Conservation (phyloP, 352 stramenopile genomes). For the Pythium plurisporium region DNA sequence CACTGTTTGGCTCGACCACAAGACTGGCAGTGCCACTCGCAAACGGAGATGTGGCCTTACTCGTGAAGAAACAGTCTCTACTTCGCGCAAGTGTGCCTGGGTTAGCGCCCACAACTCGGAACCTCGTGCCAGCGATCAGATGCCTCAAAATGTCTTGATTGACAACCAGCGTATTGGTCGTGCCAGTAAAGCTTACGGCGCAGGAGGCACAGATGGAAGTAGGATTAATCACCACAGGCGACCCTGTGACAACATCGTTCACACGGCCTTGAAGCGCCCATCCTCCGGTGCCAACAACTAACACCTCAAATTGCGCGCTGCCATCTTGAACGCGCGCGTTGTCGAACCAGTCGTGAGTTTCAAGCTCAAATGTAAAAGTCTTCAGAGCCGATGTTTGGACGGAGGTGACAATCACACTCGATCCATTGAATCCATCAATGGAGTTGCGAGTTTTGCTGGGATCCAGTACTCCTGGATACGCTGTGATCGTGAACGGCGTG, state of each 20-base stretch:
- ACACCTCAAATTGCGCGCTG: slow-evolving; percentile 75
- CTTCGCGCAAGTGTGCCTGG: slow-evolving; percentile 40
- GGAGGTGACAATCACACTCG: background rate
- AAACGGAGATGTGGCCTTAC: slow-evolving; percentile 40
- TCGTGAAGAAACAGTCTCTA: slow-evolving; percentile 71
- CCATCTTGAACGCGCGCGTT: slow-evolving; percentile 90
- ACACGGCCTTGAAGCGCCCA: slow-evolving; percentile 87
- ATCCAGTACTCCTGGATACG: slow-evolving; percentile 77
- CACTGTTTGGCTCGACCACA: slow-evolving; percentile 43
- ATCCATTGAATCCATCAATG: slow-evolving; percentile 47
- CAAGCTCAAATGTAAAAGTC: slow-evolving; percentile 66
- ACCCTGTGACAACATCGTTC: slow-evolving; percentile 59
- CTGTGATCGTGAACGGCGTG: slow-evolving; percentile 54
- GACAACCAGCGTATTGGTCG: slow-evolving; percentile 43
- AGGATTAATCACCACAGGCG: slow-evolving; percentile 41
- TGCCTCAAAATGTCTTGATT: slow-evolving; percentile 53
- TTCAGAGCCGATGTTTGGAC: slow-evolving; percentile 38
- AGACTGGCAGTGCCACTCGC: slow-evolving; percentile 25
- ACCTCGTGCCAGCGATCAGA: slow-evolving; percentile 50
- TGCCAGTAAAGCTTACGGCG: slow-evolving; percentile 37
- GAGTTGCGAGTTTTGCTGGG: slow-evolving; percentile 49
- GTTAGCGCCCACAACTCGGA: slow-evolving; percentile 64
- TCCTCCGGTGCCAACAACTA: slow-evolving; percentile 66
- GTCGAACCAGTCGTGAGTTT: slow-evolving; percentile 65
- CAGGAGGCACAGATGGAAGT: slow-evolving; percentile 54